phyloP scores from a whole-genome alignment of 108 stramenopile species.

The Schizochytrium sp. region DNA sequence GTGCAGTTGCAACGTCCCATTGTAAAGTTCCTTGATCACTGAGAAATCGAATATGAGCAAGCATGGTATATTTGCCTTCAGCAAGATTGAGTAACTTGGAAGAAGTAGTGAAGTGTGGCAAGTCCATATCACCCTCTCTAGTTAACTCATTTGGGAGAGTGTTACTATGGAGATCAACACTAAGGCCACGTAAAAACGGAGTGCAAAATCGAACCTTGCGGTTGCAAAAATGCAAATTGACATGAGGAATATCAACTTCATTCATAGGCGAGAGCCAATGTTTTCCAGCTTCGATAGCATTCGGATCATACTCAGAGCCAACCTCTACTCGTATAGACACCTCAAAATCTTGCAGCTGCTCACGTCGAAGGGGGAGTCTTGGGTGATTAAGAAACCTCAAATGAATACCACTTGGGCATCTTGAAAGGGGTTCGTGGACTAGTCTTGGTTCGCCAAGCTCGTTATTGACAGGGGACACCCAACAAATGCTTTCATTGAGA shows the following conservation, averaged over 20 bases:
- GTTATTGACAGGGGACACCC: neutral
- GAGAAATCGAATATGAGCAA: neutral
- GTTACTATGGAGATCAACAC: neutral
- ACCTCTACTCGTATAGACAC: neutral
- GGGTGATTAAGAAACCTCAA: too few relatives aligned
- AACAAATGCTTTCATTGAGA: conserved; percentile 3
- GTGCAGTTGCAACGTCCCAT: conserved; percentile 10
- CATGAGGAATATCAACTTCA: neutral
- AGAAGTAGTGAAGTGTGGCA: neutral
- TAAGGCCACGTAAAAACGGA: neutral
- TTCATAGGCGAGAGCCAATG: neutral
- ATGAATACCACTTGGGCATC: too few relatives aligned
- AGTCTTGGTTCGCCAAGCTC: too few relatives aligned
- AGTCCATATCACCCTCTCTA: neutral
- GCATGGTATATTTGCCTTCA: neutral
- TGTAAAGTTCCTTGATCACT: neutral
- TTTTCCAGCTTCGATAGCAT: neutral
- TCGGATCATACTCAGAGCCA: neutral
- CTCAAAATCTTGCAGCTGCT: too few relatives aligned
- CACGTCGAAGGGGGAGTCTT: too few relatives aligned
- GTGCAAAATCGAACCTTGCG: neutral
- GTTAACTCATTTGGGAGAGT: neutral
- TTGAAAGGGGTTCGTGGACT: too few relatives aligned
- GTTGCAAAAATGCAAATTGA: neutral
- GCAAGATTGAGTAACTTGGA: neutral